Conservation (phyloP, 768 basidiomycete species). For the Agaricus subrufescens region DNA sequence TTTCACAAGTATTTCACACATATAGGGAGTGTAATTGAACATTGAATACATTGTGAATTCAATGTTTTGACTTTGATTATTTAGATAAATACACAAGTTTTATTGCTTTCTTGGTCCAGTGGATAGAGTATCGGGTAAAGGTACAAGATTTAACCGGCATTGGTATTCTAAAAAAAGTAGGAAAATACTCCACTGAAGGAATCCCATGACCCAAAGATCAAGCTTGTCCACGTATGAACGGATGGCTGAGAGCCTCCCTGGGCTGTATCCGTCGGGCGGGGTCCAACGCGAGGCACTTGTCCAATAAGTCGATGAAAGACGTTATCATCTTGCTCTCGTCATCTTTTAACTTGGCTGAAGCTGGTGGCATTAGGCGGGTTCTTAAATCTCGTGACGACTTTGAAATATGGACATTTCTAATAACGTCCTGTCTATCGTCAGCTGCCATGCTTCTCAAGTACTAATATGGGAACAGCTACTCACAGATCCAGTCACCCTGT, state of each 20-base stretch:
- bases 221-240: slow-evolving; percentile 61
- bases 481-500: slow-evolving; percentile 80
- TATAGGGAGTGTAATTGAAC: too few relatives aligned
- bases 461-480: slow-evolving; percentile 26
- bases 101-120: too few relatives aligned
- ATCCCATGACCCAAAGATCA: neutral
- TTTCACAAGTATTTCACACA: too few relatives aligned
- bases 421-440: slow-evolving; percentile 55
- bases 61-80: too few relatives aligned
- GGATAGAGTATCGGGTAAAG: neutral
- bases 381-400: slow-evolving; percentile 82
- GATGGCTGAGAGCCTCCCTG: slow-evolving; percentile 82
- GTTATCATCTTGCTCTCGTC: slow-evolving; percentile 79
- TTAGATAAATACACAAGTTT: too few relatives aligned
- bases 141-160: neutral
- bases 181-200: neutral
- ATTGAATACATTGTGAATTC: too few relatives aligned
- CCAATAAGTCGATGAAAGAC: slow-evolving; percentile 85
- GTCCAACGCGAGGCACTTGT: slow-evolving; percentile 87
- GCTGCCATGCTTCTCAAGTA: slow-evolving; percentile 9
- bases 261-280: slow-evolving; percentile 84
- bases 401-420: slow-evolving; percentile 76
- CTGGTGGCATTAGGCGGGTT: slow-evolving; percentile 75
- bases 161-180: neutral
- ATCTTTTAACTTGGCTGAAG: slow-evolving; percentile 76